Base-by-base conservation (phyloP, 2,329 filamentous ascomycete species). In the Epichloe sibirici region DNA sequence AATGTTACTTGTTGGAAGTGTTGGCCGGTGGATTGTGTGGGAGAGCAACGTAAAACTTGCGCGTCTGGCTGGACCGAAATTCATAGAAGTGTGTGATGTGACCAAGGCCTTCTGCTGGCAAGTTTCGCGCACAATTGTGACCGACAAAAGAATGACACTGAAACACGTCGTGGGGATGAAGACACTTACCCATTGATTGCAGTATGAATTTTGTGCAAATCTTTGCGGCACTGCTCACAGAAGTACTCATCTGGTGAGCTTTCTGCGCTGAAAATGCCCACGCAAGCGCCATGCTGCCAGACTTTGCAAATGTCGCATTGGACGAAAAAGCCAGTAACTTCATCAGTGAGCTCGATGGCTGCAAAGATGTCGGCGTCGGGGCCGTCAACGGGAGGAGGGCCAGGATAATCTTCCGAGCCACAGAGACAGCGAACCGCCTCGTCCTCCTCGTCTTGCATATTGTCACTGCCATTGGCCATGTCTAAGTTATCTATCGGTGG, bases 241-340 rank as follows among this genome's bases (percentile, higher is more conserved):
- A 93, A 98, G 73, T 98, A 98, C 69, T 97, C 90, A 51, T 97
- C 91, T 9, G 93, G 93, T 58, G 88, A 91, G 66, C 86, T 85
- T 60, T 88, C 85, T 69, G 95, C 91, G 60, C 93, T 93, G 73
- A 95, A 90, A 63, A 98, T 95, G 55, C 93, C 91, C 55, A 98
- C 91, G 65, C 93, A 98, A 55, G 90, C 91, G 62, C 93, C 93
- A 67, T 98, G 93, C 68, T 98, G 93, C 93, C 91, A 98, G 57
- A 97, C 93, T 67, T 95, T 94, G 75, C 93, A 98, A 58, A 88
- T 77, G 71, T 97, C 93, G 78, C 93, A 98, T 74, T 97, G 91
- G 59, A 98, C 90, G 70, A 96, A 98, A 70, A 97, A 86, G 50
- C 90, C 91, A 45, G 91, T 93, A 59, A 91, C 78, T 58, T 97